Base-by-base conservation (phyloP, 768 basidiomycete genomes). In the Rhodotorula graminis region DNA sequence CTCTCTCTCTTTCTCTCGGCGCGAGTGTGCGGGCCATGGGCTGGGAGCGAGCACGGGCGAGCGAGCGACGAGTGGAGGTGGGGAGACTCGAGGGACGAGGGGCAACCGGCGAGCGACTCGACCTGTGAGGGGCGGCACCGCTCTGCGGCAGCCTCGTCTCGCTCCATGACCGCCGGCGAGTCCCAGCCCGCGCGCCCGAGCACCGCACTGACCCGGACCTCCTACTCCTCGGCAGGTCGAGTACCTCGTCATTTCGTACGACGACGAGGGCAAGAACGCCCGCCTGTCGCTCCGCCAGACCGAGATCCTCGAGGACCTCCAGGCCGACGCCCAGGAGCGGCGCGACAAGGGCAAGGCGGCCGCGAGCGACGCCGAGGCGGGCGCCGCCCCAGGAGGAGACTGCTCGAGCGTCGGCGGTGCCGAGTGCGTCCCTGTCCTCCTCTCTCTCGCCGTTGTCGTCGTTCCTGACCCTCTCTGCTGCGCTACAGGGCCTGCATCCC, bases 261-360 rank as follows among this genome's bases (percentile, higher is more conserved):
- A 96, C 81, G 84, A 91, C 75, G 84, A 86, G 66, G 78, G 85
- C 58, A 91, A 89, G 82, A 89, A 88, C 72, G 96, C 93, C 1
- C 88, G 88, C 74, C 84, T 99, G 40, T 95, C 93, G 50, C 85
- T 99, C n/a, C 87, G 95, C 56, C 96, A 99, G 82, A 89, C 90
- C 2, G 94, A 98, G 83, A 95, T 98, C 75, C 85, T 99, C 31
- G 82, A 85, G 61, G 87, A 88, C 76, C 88, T 94, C 49, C 79
- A 78, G 42, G 56, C 73, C 27, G 79, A 80, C 49, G 85, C 84
- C 69, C 85, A 86, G 33, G 85, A 87, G 62, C 83, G 85, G 7
- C 33, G 66, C 25, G 46, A 64, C 14, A 40, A 21, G 58, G 60
- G 64, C 57, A 37, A 37, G 37, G 37, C 37, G 37, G 37, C 37